These are phyloP conservation scores for Venturia aucupariae DNA, from an alignment of 2,329 filamentous ascomycete genomes.

Conservation along the genomic window DNA sequence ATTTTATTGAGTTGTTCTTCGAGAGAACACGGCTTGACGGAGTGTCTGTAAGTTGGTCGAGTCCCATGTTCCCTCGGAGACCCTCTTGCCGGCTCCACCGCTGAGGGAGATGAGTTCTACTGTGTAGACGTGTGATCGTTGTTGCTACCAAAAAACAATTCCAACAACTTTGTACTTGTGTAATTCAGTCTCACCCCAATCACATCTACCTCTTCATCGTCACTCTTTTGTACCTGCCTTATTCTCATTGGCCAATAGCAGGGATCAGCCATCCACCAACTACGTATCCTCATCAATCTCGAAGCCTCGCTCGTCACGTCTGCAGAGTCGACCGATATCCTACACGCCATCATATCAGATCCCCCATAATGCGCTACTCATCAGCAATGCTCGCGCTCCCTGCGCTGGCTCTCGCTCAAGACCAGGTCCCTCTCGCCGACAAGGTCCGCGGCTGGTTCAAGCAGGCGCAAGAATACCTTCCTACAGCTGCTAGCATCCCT, in stretches of 20 bases:
- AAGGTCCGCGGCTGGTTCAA: slow-evolving; percentile 47
- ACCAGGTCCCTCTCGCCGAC: slow-evolving; percentile 53
- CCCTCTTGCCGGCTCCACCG: background rate
- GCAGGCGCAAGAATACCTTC: slow-evolving; percentile 39
- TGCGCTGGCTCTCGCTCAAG: slow-evolving; percentile 42
- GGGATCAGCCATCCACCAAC: background rate
- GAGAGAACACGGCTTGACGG: too few species aligned
- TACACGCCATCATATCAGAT: background rate
- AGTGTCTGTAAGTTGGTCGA: too few species aligned
- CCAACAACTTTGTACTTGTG: background rate
- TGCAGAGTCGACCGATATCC: background rate
- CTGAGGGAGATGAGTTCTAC: background rate
- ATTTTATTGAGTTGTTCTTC: too few species aligned
- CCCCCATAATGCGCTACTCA: slow-evolving; percentile 5
- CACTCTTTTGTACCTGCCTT: background rate
- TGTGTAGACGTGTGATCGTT: background rate
- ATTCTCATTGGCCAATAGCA: background rate
- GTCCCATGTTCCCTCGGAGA: background rate
- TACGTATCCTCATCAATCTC: background rate
- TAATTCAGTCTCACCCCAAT: too few species aligned
- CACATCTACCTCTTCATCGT: background rate
- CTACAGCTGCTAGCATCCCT: slow-evolving; percentile 38
- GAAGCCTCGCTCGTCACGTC: background rate
- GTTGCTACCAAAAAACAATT: background rate
- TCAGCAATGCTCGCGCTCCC: slow-evolving; percentile 39